These are phyloP conservation scores for Pleurotus giganteus DNA, from an alignment of 768 basidiomycete species.

Conservation along the genomic window DNA sequence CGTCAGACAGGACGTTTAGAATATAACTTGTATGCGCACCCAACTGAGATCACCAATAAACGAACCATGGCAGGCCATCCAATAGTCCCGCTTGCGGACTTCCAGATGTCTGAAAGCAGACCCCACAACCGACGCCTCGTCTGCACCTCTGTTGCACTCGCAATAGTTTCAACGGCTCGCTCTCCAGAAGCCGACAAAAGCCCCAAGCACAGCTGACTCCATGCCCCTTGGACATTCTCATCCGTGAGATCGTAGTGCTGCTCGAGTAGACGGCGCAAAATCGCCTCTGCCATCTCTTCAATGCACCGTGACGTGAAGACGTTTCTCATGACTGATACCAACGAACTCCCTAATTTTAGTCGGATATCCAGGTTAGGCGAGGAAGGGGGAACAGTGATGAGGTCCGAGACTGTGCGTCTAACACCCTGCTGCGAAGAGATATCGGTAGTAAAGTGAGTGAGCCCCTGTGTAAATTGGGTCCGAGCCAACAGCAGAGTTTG, in stretches of 20 bases:
- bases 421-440: slow-evolving; percentile 23
- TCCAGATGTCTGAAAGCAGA: slow-evolving; percentile 34
- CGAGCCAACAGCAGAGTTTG: slow-evolving; percentile 53
- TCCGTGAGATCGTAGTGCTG: slow-evolving; percentile 39
- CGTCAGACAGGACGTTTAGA: neutral
- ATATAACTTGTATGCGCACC: slow-evolving; percentile 29
- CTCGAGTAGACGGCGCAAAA: slow-evolving; percentile 46
- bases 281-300: slow-evolving; percentile 38
- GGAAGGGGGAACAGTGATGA: slow-evolving; percentile 24
- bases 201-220: slow-evolving; percentile 48
- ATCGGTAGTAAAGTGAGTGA: slow-evolving; percentile 30
- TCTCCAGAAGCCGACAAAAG: slow-evolving; percentile 43
- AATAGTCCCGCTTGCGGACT: slow-evolving; percentile 19
- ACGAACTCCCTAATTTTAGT: neutral
- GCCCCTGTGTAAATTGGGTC: slow-evolving; percentile 39
- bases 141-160: slow-evolving; percentile 25
- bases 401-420: slow-evolving; percentile 29
- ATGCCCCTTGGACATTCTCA: slow-evolving; percentile 34
- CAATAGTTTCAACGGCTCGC: slow-evolving; percentile 34
- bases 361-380: neutral
- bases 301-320: slow-evolving; percentile 43
- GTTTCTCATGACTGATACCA: slow-evolving; percentile 45
- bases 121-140: slow-evolving; percentile 48
- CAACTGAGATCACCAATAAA: slow-evolving; percentile 46
- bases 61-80: slow-evolving; percentile 40